These are phyloP conservation scores for Solanum chacoense DNA, from an alignment of 305 asterid genomes.

Conservation along the genomic window DNA sequence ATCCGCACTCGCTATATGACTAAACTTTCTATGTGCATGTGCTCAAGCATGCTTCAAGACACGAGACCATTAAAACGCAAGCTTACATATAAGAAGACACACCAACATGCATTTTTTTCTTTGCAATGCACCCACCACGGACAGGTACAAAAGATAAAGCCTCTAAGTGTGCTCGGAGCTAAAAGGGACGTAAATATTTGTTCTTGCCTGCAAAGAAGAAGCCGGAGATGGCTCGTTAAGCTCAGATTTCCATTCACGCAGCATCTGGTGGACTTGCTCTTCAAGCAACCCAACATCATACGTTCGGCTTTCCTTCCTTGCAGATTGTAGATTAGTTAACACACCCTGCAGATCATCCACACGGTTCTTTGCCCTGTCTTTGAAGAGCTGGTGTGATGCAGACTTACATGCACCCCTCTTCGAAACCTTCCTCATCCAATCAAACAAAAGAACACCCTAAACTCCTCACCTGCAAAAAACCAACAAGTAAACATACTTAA, in stretches of 20 bases:
- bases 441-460: conserved; percentile 10
- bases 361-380: conserved; percentile 86
- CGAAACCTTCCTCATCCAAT: conserved; percentile 59
- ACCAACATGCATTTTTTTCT: neutral
- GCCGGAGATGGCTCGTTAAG: conserved; percentile 87
- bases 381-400: conserved; percentile 78
- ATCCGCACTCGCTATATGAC: neutral
- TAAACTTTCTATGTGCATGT: neutral
- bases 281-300: conserved; percentile 72
- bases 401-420: conserved; percentile 80
- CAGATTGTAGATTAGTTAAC: conserved; percentile 68
- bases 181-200: neutral
- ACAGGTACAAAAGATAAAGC: neutral
- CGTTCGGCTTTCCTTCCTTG: conserved; percentile 81
- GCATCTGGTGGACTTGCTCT: conserved; percentile 96
- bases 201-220: conserved; percentile 54
- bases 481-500: neutral
- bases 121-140: neutral
- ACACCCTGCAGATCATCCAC: conserved; percentile 93
- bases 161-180: neutral
- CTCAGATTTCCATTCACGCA: conserved; percentile 89
- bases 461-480: conserved; percentile 23
- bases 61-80: neutral
- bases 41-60: neutral
- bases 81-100: neutral